Percentiles rank a stretch among this genome's conserved stretches.
Conservation (phyloP, 1,284 basidiomycete species). For the Pseudozyma tsukubaensis region DNA sequence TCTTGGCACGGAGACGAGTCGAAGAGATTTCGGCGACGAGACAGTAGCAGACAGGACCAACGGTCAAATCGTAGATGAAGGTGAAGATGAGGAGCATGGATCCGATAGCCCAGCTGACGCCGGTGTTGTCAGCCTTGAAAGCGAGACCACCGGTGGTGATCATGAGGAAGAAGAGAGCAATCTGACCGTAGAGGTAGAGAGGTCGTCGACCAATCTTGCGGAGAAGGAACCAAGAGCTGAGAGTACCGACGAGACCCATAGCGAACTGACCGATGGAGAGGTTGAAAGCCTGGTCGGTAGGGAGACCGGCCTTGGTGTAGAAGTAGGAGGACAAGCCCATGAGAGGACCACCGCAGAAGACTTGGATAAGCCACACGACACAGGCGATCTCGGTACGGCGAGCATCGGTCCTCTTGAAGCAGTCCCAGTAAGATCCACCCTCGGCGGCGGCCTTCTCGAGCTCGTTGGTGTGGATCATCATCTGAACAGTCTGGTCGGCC, state of each 20-base stretch:
- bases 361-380: constrained; percentile 67
- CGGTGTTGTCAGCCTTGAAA: constrained; percentile 31
- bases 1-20: constrained; percentile 72
- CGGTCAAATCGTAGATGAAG: constrained; percentile 69
- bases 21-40: constrained; percentile 72
- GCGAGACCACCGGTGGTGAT: constrained; percentile 71
- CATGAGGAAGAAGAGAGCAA: constrained; percentile 69
- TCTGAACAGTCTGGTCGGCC: constrained; percentile 70
- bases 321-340: constrained; percentile 69
- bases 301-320: constrained; percentile 71
- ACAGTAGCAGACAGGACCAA: constrained; percentile 70
- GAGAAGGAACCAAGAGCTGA: constrained; percentile 71
- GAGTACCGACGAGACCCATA: constrained; percentile 69
- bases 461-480: constrained; percentile 71
- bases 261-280: constrained; percentile 69
- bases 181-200: constrained; percentile 71
- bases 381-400: constrained; percentile 71
- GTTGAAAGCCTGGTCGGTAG: constrained; percentile 68
- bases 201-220: constrained; percentile 69
- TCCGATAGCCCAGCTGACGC: constrained; percentile 69
- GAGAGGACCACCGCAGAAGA: constrained; percentile 66
- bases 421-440: constrained; percentile 70
- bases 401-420: constrained; percentile 71
- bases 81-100: constrained; percentile 71
- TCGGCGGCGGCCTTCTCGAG: constrained; percentile 68